Percentiles rank a stretch among this genome's conserved stretches.
phyloP scores from a whole-genome alignment of 495 filamentous ascomycete genomes.

The Penicillium verhagenii region DNA sequence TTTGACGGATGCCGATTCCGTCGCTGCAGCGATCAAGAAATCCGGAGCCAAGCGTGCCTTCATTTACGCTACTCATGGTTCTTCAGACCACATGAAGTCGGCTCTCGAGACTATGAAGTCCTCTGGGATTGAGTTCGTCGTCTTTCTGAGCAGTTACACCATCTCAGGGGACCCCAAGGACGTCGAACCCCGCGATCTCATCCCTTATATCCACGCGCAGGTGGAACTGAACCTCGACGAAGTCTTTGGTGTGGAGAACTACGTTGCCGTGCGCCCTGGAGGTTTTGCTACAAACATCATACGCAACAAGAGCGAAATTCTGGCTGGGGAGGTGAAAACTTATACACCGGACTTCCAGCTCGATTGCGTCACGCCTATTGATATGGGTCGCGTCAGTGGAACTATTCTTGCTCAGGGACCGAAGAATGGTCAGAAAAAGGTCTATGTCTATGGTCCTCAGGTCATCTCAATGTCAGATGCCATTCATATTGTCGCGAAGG shows the following conservation, averaged over 20 bases:
- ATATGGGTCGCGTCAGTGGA: constrained; percentile 16
- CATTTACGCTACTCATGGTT: constrained; percentile 8
- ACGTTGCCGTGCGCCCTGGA: constrained; percentile 10
- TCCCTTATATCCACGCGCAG: constrained; percentile 15
- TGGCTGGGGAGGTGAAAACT: constrained; percentile 6
- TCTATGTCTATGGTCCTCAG: constrained; percentile 27
- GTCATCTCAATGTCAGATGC: constrained; percentile 11
- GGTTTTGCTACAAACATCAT: constrained; percentile 14
- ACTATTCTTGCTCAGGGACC: constrained; percentile 5
- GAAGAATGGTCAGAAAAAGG: constrained; percentile 7
- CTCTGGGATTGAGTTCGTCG: constrained; percentile 18
- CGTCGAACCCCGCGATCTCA: constrained; percentile 4
- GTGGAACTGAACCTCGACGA: constrained; percentile 19
- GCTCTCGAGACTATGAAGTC: constrained; percentile 9
- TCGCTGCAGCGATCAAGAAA: constrained; percentile 5
- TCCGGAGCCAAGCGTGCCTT: constrained; percentile 14
- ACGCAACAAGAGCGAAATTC: background rate
- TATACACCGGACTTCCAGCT: constrained; percentile 1
- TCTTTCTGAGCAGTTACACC: constrained; percentile 20
- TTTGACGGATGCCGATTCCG: constrained; percentile 7
- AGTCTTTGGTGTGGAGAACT: constrained; percentile 13
- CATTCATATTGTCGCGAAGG: constrained; percentile 14
- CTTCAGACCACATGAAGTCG: constrained; percentile 6
- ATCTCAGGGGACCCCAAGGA: background rate
- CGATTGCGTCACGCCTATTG: constrained; percentile 16